Evolutionary conservation across 441 rosid genomes (phyloP).

Genomic region (Pelargonium myrrhifolium): DNA sequence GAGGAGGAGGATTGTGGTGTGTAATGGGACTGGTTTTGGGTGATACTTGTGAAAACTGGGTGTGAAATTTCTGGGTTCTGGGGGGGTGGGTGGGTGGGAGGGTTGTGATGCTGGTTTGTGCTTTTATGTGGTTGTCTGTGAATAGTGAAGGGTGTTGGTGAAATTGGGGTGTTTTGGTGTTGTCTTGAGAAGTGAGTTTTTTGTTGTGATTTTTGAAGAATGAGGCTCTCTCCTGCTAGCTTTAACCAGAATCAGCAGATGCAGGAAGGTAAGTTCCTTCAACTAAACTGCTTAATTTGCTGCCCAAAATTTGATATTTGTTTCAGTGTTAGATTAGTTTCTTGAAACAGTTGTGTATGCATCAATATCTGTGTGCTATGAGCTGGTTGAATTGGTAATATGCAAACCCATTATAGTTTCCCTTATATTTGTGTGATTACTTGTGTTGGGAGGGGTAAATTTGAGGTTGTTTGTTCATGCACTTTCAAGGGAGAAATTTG

Average conservation of each 20-base stretch:
- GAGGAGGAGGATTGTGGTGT: conserved; percentile 37
- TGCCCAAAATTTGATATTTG: conserved; percentile 6
- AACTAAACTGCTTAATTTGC: conserved; percentile 4
- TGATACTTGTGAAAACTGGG: conserved; percentile 34
- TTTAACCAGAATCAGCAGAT: conserved; percentile 50
- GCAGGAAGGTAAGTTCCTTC: conserved; percentile 61
- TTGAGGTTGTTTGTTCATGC: neutral
- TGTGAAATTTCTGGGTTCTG: too few species aligned
- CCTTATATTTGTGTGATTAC: neutral
- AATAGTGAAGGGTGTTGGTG: neutral
- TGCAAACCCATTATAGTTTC: neutral
- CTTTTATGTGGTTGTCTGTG: neutral
- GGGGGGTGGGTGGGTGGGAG: neutral
- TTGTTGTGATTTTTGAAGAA: conserved; percentile 20
- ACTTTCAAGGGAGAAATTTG: neutral
- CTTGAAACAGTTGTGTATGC: neutral
- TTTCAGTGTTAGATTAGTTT: neutral
- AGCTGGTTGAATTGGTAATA: neutral
- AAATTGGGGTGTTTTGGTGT: conserved; percentile 4
- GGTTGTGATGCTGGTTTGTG: neutral
- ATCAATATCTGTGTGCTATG: neutral
- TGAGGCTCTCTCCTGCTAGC: conserved; percentile 90
- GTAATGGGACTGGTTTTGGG: conserved; percentile 55
- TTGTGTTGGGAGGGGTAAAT: neutral
- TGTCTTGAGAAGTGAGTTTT: neutral